phyloP scores from a whole-genome alignment of 176 grass and related monocot species.

The Hordeum marinum region DNA sequence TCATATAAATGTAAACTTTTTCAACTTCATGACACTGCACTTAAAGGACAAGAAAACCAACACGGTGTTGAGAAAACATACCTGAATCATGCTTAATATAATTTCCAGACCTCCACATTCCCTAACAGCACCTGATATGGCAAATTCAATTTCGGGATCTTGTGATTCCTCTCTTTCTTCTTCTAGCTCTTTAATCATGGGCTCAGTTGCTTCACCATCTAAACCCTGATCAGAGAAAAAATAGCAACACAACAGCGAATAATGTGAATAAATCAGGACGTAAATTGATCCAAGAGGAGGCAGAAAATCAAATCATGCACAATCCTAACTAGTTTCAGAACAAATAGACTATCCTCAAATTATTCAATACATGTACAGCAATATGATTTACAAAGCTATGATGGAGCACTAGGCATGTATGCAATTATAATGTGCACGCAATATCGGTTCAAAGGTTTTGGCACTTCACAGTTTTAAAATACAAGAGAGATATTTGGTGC shows the following conservation, averaged over 20 bases:
- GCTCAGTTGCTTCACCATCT: constrained; percentile 98
- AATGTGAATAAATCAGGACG: background rate
- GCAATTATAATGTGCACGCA: background rate
- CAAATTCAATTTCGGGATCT: constrained; percentile 96
- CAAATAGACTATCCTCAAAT: constrained; percentile 3
- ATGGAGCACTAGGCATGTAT: background rate
- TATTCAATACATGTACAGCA: background rate
- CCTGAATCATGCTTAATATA: constrained; percentile 98
- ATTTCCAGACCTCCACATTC: constrained; percentile 95
- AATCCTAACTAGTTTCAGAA: constrained; percentile 1
- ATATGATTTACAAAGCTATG: background rate
- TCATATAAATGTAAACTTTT: background rate
- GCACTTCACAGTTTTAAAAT: background rate
- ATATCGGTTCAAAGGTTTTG: background rate
- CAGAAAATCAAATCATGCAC: constrained; percentile 29
- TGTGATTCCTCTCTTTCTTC: constrained; percentile 98
- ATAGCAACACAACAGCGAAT: constrained; percentile 2
- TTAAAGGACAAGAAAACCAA: background rate
- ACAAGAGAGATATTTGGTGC: background rate
- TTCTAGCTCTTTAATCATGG: constrained; percentile 99
- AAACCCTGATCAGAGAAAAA: constrained; percentile 55
- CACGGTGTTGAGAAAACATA: constrained; percentile 25
- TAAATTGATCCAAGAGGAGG: background rate
- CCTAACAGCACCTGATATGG: constrained; percentile 89
- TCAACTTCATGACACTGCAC: constrained; percentile 2